phyloP scores from a whole-genome alignment of 768 basidiomycete species.

The Infundibulicybe gibba region DNA sequence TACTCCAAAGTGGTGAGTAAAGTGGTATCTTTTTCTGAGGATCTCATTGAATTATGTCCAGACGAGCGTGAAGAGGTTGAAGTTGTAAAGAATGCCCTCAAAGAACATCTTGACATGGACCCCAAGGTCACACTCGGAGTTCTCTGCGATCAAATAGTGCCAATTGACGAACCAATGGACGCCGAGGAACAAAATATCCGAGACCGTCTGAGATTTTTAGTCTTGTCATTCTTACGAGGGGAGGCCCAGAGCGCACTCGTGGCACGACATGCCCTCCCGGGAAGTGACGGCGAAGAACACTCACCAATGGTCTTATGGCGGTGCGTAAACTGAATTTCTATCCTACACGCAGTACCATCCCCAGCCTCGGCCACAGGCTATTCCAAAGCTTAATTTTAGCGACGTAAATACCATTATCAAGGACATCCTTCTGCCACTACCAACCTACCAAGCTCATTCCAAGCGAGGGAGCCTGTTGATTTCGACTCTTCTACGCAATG shows the following conservation, averaged over 20 bases:
- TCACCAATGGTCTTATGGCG: conserved; percentile 44
- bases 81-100: conserved; percentile 56
- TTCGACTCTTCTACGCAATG: conserved; percentile 15
- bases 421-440: conserved; percentile 48
- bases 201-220: conserved; percentile 53
- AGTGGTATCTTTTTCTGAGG: neutral
- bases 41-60: conserved; percentile 14
- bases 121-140: conserved; percentile 58
- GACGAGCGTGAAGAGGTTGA: conserved; percentile 66
- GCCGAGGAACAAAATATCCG: conserved; percentile 58
- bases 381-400: conserved; percentile 34
- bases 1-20: conserved; percentile 70
- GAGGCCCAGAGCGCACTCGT: conserved; percentile 47
- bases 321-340: conserved; percentile 27
- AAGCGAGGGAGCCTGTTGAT: conserved; percentile 36
- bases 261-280: conserved; percentile 37
- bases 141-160: conserved; percentile 63
- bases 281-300: conserved; percentile 43
- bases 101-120: conserved; percentile 63
- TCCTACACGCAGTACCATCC: conserved; percentile 3
- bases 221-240: conserved; percentile 53
- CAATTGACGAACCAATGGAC: conserved; percentile 45
- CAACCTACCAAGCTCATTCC: conserved; percentile 34
- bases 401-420: conserved; percentile 48
- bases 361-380: conserved; percentile 33